phyloP scores from a whole-genome alignment of 1,284 basidiomycete genomes.

The Leccinum pseudoinsigne region DNA sequence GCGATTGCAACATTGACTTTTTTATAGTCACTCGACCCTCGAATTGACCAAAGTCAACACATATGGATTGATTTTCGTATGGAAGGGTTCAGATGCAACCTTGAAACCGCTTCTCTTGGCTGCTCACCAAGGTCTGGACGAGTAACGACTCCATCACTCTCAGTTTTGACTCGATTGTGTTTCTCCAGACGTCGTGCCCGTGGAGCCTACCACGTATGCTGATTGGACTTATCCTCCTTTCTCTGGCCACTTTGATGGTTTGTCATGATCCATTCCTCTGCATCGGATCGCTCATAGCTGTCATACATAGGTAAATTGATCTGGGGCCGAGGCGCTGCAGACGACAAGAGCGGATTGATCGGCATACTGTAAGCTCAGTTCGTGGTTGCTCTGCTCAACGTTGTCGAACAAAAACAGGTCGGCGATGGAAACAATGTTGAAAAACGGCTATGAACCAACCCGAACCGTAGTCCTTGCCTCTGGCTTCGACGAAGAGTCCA shows the following conservation, averaged over 20 bases:
- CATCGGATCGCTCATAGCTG: not conserved
- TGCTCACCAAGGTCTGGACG: conserved; percentile 59
- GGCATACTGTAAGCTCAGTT: conserved; percentile 38
- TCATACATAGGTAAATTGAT: conserved; percentile 36
- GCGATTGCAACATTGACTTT: not conserved
- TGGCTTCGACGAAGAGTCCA: conserved; percentile 67
- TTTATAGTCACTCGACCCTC: conserved; percentile 48
- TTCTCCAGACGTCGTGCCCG: conserved; percentile 56
- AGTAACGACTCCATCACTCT: not conserved
- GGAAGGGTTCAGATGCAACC: conserved; percentile 53
- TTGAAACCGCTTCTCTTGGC: conserved; percentile 68
- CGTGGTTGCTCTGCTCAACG: too few relatives aligned
- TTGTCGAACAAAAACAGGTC: conserved; percentile 15
- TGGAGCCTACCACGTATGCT: conserved; percentile 50
- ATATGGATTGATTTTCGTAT: conserved; percentile 64
- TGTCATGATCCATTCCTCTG: conserved; percentile 2
- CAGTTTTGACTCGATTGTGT: not conserved
- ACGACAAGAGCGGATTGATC: conserved; percentile 54
- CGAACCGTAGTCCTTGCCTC: conserved; percentile 56
- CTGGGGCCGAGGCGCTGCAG: conserved; percentile 51
- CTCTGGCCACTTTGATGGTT: conserved; percentile 50
- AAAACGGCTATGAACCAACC: conserved; percentile 43
- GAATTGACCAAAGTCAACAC: conserved; percentile 60
- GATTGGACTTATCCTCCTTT: conserved; percentile 59
- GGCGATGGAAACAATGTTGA: conserved; percentile 46